phyloP scores from a whole-genome alignment of 2,329 filamentous ascomycete species.

The Aspergillus tanneri region DNA sequence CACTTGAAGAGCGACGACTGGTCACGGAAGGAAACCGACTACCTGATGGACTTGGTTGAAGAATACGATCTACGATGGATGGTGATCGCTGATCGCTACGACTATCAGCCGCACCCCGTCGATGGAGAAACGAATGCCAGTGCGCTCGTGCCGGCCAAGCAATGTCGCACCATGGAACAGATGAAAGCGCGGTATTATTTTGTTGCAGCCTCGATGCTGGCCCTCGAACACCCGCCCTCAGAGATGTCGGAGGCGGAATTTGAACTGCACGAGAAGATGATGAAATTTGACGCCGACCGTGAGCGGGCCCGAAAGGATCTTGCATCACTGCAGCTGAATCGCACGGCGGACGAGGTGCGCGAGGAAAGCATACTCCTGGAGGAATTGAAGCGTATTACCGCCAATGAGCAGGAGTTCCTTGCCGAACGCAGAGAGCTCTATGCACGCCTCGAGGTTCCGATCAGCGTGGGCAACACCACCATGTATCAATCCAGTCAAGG shows the following conservation, averaged over 20 bases:
- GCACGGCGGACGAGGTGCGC: conserved; percentile 81
- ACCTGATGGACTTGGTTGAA: conserved; percentile 70
- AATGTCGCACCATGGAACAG: conserved; percentile 75
- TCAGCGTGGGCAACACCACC: conserved; percentile 65
- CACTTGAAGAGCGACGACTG: conserved; percentile 74
- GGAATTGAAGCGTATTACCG: conserved; percentile 88
- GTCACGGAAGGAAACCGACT: conserved; percentile 92
- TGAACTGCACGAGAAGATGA: conserved; percentile 77
- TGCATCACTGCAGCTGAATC: conserved; percentile 72
- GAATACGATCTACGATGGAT: conserved; percentile 89
- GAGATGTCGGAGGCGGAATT: conserved; percentile 88
- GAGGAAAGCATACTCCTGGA: conserved; percentile 88
- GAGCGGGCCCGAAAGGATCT: conserved; percentile 82
- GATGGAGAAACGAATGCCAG: conserved; percentile 30
- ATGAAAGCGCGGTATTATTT: conserved; percentile 89
- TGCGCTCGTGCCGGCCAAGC: conserved; percentile 40
- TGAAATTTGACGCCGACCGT: conserved; percentile 77
- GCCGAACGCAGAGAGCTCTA: conserved; percentile 86
- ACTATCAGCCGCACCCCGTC: conserved; percentile 51
- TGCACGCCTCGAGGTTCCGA: conserved; percentile 79
- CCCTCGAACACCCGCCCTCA: conserved; percentile 72
- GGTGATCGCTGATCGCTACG: conserved; percentile 88
- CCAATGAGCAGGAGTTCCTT: conserved; percentile 80
- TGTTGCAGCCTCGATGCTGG: conserved; percentile 79
- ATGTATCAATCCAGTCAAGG: conserved; percentile 79